Conservation (phyloP, 345 rosid species). For the Populus deltoides region DNA sequence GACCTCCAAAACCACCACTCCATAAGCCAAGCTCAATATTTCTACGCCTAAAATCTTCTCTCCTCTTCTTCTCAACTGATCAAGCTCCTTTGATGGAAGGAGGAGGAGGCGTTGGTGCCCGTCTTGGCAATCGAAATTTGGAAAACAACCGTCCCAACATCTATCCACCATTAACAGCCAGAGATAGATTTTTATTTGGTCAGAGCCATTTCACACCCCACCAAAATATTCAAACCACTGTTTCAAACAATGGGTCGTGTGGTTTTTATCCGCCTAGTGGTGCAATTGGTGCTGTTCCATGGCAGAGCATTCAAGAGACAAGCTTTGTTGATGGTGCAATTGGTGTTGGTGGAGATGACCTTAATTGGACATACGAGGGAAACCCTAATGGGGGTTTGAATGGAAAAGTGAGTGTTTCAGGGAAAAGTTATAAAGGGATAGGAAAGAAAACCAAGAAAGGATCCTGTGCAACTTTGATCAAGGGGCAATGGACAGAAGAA, state of each 20-base stretch:
- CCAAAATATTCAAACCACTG: slow-evolving; percentile 21
- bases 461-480: slow-evolving; percentile 52
- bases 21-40: slow-evolving; percentile 23
- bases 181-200: slow-evolving; percentile 69
- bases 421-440: slow-evolving; percentile 21
- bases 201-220: slow-evolving; percentile 32
- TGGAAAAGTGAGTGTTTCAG: slow-evolving; percentile 11
- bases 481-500: slow-evolving; percentile 95
- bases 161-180: slow-evolving; percentile 69
- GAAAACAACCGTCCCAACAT: slow-evolving; percentile 10
- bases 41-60: slow-evolving; percentile 5
- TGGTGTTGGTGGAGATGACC: slow-evolving; percentile 18
- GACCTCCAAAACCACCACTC: neutral
- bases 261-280: slow-evolving; percentile 20
- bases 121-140: slow-evolving; percentile 20
- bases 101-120: slow-evolving; percentile 10
- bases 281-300: slow-evolving; percentile 16
- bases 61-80: slow-evolving; percentile 8
- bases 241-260: slow-evolving; percentile 17
- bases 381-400: slow-evolving; percentile 27
- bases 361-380: slow-evolving; percentile 24
- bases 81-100: slow-evolving; percentile 36
- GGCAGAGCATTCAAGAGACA: slow-evolving; percentile 34
- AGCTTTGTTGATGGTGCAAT: slow-evolving; percentile 31
- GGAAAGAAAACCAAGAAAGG: slow-evolving; percentile 48